A percentile compares a stretch with the other conserved stretches of the same genome.
These are phyloP conservation scores for Epipyxis sp. DNA, from an alignment of 108 stramenopile genomes.

Conservation along the genomic window DNA sequence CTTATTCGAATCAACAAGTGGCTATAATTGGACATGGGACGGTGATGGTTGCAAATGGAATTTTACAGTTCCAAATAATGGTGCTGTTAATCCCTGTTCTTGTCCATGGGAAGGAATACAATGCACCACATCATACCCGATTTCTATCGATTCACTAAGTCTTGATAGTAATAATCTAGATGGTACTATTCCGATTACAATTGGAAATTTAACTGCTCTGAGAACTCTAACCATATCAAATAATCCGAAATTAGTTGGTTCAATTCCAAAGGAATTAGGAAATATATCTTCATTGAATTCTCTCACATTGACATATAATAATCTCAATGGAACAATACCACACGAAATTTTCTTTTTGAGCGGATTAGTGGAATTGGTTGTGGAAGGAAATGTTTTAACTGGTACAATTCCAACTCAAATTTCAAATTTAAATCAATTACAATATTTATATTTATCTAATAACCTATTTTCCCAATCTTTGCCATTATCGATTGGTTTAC, in stretches of 20 bases:
- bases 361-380: too few relatives aligned
- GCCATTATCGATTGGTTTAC: not conserved
- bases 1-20: too few relatives aligned
- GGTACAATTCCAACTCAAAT: constrained; percentile 3
- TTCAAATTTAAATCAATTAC: not conserved
- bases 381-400: not conserved
- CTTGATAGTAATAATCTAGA: too few relatives aligned
- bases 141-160: too few relatives aligned
- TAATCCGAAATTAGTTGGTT: not conserved
- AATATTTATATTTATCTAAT: not conserved
- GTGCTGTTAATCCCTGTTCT: too few relatives aligned
- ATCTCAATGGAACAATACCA: not conserved
- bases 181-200: not conserved
- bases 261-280: not conserved
- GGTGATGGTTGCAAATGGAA: too few relatives aligned
- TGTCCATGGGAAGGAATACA: too few relatives aligned
- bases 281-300: not conserved
- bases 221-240: not conserved
- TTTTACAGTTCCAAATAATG: too few relatives aligned
- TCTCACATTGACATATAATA: not conserved
- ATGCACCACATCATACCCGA: too few relatives aligned
- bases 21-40: too few relatives aligned
- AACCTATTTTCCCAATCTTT: too few relatives aligned
- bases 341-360: too few relatives aligned
- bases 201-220: not conserved